A percentile compares a stretch with the other conserved stretches of the same genome.
Evolutionary conservation across 257 asterid genomes (phyloP).

Genomic region (Scutellaria galericulata): DNA sequence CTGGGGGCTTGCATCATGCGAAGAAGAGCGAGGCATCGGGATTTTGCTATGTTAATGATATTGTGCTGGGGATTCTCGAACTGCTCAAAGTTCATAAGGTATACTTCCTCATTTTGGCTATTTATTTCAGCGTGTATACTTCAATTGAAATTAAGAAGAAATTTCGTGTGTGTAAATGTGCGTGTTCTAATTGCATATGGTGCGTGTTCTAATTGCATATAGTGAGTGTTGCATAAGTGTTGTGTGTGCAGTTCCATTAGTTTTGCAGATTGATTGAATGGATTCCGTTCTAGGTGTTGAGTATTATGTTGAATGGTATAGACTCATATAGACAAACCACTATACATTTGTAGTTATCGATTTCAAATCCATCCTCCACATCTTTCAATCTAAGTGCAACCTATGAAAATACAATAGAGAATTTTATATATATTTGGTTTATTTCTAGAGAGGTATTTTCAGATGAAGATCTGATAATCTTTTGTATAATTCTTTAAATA

Average conservation of each 20-base stretch:
- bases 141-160: neutral
- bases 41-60: constrained; percentile 82
- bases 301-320: neutral
- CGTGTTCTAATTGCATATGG: constrained; percentile 3
- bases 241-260: neutral
- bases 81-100: constrained; percentile 77
- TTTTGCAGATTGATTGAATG: constrained; percentile 8
- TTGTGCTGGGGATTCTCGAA: constrained; percentile 81
- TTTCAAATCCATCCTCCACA: neutral
- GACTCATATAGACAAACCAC: neutral
- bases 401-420: neutral
- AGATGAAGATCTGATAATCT: neutral
- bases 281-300: constrained; percentile 2
- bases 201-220: neutral
- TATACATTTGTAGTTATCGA: neutral
- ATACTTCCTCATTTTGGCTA: constrained; percentile 20
- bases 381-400: neutral
- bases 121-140: neutral
- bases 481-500: neutral
- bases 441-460: neutral
- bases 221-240: neutral
- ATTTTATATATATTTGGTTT: neutral
- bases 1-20: constrained; percentile 92
- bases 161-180: neutral
- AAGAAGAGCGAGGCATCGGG: constrained; percentile 86